Conservation (phyloP, 352 stramenopile genomes). For the Globisporangium perplexum region DNA sequence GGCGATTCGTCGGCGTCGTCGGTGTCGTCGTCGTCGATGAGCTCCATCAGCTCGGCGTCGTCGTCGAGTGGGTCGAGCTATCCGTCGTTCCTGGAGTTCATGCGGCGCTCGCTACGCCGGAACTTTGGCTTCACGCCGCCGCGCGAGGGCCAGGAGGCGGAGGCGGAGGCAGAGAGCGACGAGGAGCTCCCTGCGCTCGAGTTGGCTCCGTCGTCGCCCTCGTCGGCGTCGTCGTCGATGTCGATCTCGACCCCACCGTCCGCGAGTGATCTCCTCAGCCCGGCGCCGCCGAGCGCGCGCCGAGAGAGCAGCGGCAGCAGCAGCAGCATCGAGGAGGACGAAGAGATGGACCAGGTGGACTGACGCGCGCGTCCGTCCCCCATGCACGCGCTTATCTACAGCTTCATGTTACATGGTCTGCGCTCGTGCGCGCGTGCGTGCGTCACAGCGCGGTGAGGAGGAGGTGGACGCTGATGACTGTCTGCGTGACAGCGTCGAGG, state of each 20-base stretch:
- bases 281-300: slow-evolving; percentile 7
- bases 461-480: slow-evolving; percentile 46
- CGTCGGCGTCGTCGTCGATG: slow-evolving; percentile 3
- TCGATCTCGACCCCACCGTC: neutral
- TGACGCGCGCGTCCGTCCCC: slow-evolving; percentile 12
- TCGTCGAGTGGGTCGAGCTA: slow-evolving; percentile 9
- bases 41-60: neutral
- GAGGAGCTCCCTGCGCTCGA: slow-evolving; percentile 9
- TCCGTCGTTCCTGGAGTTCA: slow-evolving; percentile 41
- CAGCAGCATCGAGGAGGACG: slow-evolving; percentile 50
- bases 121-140: slow-evolving; percentile 19
- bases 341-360: slow-evolving; percentile 68
- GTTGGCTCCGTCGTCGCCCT: slow-evolving; percentile 19
- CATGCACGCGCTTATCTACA: neutral
- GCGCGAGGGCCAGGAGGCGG: neutral
- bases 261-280: neutral
- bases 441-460: slow-evolving; percentile 21
- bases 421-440: neutral
- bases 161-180: slow-evolving; percentile 1
- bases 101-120: slow-evolving; percentile 35
- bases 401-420: neutral
- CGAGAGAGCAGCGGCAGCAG: slow-evolving; percentile 16
- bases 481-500: slow-evolving; percentile 47
- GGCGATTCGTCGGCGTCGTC: slow-evolving; percentile 18
- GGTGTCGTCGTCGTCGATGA: slow-evolving; percentile 20